Evolutionary conservation across 2,329 filamentous ascomycete genomes (phyloP).

Genomic region (Talaromyces sp.): DNA sequence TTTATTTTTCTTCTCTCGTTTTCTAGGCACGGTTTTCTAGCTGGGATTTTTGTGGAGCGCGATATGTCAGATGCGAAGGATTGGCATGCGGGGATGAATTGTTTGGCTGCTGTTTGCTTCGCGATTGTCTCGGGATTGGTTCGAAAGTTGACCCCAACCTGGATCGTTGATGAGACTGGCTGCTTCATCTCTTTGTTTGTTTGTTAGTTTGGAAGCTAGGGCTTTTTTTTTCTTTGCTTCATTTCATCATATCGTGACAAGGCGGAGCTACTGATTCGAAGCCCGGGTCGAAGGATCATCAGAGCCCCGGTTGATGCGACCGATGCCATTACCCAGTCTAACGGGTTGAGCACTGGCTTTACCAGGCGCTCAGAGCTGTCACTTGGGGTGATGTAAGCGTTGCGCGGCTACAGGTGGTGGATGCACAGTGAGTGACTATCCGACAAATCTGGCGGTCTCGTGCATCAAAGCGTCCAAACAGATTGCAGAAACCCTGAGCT

Average conservation of each 20-base stretch:
- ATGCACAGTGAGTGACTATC: constrained; percentile 8
- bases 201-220: background rate
- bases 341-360: constrained; percentile 4
- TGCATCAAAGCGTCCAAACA: constrained; percentile 22
- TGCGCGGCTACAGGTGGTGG: constrained; percentile 14
- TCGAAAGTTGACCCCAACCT: no score
- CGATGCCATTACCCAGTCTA: constrained; percentile 14
- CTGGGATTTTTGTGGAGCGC: constrained; percentile 4
- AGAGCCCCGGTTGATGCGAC: constrained; percentile 11
- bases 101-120: background rate
- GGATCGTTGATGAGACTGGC: no score
- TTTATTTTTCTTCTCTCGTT: constrained; percentile 7
- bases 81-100: constrained; percentile 5
- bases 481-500: constrained; percentile 21
- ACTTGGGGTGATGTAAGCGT: constrained; percentile 15
- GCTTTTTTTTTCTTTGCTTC: background rate
- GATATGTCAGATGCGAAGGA: constrained; percentile 17
- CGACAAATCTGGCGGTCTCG: constrained; percentile 10
- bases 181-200: background rate
- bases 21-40: no score
- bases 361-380: background rate
- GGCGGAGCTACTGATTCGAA: background rate
- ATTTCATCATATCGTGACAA: background rate
- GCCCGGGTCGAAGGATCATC: constrained; percentile 6
- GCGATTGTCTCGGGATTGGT: background rate